Evolutionary conservation across 2,329 filamentous ascomycete species (phyloP), one percentile per base, ranked within the genome.

Genomic region (Curvularia sp.): DNA sequence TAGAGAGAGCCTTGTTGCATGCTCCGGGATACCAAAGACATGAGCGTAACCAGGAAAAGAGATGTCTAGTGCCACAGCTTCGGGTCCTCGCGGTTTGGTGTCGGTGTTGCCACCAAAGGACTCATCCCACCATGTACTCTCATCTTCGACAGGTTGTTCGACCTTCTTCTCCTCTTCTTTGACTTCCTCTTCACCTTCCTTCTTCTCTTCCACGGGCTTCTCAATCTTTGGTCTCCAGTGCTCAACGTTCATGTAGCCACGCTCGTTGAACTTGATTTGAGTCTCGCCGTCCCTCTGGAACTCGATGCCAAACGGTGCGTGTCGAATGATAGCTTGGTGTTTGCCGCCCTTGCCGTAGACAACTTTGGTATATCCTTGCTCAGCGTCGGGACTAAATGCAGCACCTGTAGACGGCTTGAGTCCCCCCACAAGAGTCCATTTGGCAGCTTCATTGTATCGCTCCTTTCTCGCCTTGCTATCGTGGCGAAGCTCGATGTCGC

Each of bases 81-180:
- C 95, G 0, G 95, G 95, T 1, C 95, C 95, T 71, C 88, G 88
- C n/a, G 95, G 94, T 79, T 99, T 99, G 5, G 89, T 87, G 77
- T 99, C 95, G 0, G 93, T 98, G 76, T 95, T 96, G 61, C 94
- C 93, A 64, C 94, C 94, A 77, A 99, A 99, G 0, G 85, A 87
- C 81, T 99, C 95, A 6, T 99, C 95, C 95, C 95, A 99, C 92
- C 93, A 97, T 3, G 93, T 97, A 78, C 89, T 90, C 74, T 97
- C 91, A 65, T 95, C 91, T 63, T 90, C 86, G 13, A 82, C 83
- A 10, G 79, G 62, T 41, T 78, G 60, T 31, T 77, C 73, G 43
- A 78, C 73, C 49, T 81, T 77, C 50, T 77, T 75, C 47, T 80
- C 72, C 50, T 80, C 77, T 54, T 81, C 79, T 38, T 77, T 76